Base-by-base conservation (phyloP, 1,139 yeast species). In the Scheffersomyces stambukii region DNA sequence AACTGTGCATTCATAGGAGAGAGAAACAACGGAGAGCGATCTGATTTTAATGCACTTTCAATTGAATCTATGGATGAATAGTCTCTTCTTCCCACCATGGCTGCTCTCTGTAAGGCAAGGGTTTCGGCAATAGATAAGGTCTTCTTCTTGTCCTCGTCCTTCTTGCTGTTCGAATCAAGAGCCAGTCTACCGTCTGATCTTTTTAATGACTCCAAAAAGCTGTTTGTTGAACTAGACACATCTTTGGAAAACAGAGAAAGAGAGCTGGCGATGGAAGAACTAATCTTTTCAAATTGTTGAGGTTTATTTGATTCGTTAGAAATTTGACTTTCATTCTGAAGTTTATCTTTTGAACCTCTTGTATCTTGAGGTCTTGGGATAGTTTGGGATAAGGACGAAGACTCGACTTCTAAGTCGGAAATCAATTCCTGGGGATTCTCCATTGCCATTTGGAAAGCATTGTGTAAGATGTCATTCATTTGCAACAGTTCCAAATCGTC, bases 391-490 rank as follows among this genome's bases (percentile, higher is more conserved):
- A n/a, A n/a, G 4, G 11, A 11, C n/a, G 10, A 6, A 4, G 20
- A 4, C 20, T 52, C 57, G 27, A 66, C 52, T 30, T 70, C 75
- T 41, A 75, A 51, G 34, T 68, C 71, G 17, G 72, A 66, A 24
- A 77, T 52, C 22, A 77, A 61, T 23, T 73, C 75, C 19, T 68
- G 72, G 5, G 83, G 82, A 38, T 75, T 72, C 39, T 75, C 80
- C 69, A 76, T 66, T 1, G 89, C 89, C 81, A 80, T 69, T 28
- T 72, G 71, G 55, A 80, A 68, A 0, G 88, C 89, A 54, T 78
- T 79, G 41, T 77, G 82, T 63, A 81, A 69, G 40, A 81, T 81
- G 41, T 75, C 82, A 45, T 75, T 77, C 77, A 74, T 70, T 38
- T 70, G 74, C 27, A 65, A 50, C 35, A 62, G 69, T 30, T 69